These are phyloP conservation scores for Kodamaea fukazawae DNA, from an alignment of 805 yeast species.

Conservation along the genomic window DNA sequence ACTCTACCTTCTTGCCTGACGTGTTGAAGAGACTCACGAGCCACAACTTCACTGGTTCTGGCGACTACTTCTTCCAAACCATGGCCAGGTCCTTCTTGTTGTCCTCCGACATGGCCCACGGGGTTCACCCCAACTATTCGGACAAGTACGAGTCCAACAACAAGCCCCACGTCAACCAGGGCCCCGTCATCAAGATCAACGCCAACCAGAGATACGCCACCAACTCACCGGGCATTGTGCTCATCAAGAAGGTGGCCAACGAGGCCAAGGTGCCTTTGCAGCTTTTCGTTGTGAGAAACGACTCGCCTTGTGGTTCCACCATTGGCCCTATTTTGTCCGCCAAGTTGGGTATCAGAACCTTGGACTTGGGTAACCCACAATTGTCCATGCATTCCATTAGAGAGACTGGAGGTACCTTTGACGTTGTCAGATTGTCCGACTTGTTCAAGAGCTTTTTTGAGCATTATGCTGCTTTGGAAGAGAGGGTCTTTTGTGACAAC, in stretches of 20 bases:
- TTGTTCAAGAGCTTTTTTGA: slow-evolving; percentile 64
- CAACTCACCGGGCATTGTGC: slow-evolving; percentile 82
- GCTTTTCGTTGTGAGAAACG: slow-evolving; percentile 88
- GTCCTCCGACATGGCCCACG: slow-evolving; percentile 97
- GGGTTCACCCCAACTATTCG: slow-evolving; percentile 89
- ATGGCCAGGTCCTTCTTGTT: slow-evolving; percentile 79
- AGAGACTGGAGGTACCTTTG: slow-evolving; percentile 84
- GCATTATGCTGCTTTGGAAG: slow-evolving; percentile 28
- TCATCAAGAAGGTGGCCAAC: slow-evolving; percentile 70
- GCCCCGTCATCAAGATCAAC: slow-evolving; percentile 90
- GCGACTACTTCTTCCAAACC: slow-evolving; percentile 45
- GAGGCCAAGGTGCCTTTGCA: slow-evolving; percentile 76
- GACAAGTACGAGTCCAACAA: slow-evolving; percentile 74
- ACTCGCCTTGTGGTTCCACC: slow-evolving; percentile 93
- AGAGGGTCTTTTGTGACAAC: slow-evolving; percentile 24
- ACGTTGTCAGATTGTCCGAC: slow-evolving; percentile 58
- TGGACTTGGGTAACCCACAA: slow-evolving; percentile 91
- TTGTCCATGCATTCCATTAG: slow-evolving; percentile 91
- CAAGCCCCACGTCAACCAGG: slow-evolving; percentile 77
- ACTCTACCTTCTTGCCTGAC: slow-evolving; percentile 84
- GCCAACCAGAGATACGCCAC: slow-evolving; percentile 96
- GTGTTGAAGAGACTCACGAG: slow-evolving; percentile 64
- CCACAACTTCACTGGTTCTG: slow-evolving; percentile 18
- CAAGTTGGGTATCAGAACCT: slow-evolving; percentile 78
- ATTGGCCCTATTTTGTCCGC: slow-evolving; percentile 93